These are phyloP conservation scores for Larix kaempferi DNA, from an alignment of 75 land plant species.

Conservation along the genomic window DNA sequence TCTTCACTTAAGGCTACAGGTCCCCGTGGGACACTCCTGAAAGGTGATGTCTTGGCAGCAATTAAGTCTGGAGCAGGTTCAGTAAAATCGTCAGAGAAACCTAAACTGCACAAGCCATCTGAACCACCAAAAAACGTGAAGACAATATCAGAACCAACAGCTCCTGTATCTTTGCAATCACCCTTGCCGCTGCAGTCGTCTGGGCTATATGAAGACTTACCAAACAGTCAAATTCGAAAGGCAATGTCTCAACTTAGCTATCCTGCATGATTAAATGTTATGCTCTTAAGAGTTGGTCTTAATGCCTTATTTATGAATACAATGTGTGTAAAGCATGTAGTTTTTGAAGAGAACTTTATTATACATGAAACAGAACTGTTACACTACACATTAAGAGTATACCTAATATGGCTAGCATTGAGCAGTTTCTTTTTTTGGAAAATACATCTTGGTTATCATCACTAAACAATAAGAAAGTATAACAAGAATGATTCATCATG, in stretches of 20 bases:
- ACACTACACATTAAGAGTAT: no score
- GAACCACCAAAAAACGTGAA: constrained; percentile 3
- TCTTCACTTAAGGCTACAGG: constrained; percentile 81
- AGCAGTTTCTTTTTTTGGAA: no score
- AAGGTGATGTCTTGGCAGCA: constrained; percentile 94
- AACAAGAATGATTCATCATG: no score
- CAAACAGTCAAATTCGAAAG: constrained; percentile 94
- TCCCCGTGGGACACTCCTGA: constrained; percentile 83
- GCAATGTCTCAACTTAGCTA: constrained; percentile 25
- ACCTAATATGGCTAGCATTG: no score
- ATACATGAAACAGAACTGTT: no score
- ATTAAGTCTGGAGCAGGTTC: constrained; percentile 59
- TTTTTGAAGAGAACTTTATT: no score
- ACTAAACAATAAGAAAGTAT: no score
- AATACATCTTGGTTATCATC: no score
- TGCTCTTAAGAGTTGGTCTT: no score
- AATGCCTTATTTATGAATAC: no score
- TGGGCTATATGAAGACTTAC: constrained; percentile 73
- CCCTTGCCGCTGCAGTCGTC: constrained; percentile 15
- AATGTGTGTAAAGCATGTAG: no score
- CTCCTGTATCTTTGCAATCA: constrained; percentile 23
- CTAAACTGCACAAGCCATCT: constrained; percentile 18
- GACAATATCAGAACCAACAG: background rate
- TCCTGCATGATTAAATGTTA: no score
- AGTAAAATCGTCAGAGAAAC: constrained; percentile 11